Conservation (phyloP, 2,329 filamentous ascomycete genomes). For the Mariannaea elegans region DNA sequence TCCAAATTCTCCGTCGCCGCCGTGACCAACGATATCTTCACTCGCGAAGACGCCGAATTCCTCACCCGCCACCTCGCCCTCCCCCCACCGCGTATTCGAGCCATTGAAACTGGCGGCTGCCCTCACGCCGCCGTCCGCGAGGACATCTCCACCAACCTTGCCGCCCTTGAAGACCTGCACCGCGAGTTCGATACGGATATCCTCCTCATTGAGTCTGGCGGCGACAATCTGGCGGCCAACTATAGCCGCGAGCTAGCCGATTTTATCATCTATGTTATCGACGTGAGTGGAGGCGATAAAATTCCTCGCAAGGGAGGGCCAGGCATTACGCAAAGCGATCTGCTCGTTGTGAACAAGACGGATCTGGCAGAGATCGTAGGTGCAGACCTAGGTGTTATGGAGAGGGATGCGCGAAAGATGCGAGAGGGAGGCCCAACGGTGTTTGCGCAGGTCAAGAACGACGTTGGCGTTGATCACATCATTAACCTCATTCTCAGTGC, state of each 20-base stretch:
- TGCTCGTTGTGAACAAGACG: slow-evolving; percentile 96
- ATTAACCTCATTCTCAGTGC: slow-evolving; percentile 88
- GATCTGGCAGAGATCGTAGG: slow-evolving; percentile 91
- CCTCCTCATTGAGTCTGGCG: slow-evolving; percentile 92
- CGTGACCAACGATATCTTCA: slow-evolving; percentile 99
- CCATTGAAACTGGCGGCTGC: slow-evolving; percentile 97
- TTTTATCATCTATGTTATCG: slow-evolving; percentile 98
- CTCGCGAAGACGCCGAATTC: slow-evolving; percentile 97
- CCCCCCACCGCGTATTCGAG: slow-evolving; percentile 83
- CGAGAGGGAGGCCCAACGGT: slow-evolving; percentile 94
- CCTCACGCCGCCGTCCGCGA: slow-evolving; percentile 97
- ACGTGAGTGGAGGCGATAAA: slow-evolving; percentile 96
- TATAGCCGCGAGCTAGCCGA: slow-evolving; percentile 95
- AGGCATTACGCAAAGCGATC: slow-evolving; percentile 94
- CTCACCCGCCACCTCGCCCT: slow-evolving; percentile 87
- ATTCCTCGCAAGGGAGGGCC: slow-evolving; percentile 95
- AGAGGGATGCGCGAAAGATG: slow-evolving; percentile 93
- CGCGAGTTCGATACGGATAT: slow-evolving; percentile 80
- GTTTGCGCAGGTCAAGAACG: slow-evolving; percentile 97
- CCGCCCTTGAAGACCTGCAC: slow-evolving; percentile 90
- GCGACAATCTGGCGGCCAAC: slow-evolving; percentile 96
- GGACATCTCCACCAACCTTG: slow-evolving; percentile 93
- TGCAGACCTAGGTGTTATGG: slow-evolving; percentile 92
- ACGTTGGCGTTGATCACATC: slow-evolving; percentile 85
- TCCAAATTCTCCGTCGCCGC: slow-evolving; percentile 86